phyloP scores from a whole-genome alignment of 106 monocot genomes.

The Iris macrosiphon region DNA sequence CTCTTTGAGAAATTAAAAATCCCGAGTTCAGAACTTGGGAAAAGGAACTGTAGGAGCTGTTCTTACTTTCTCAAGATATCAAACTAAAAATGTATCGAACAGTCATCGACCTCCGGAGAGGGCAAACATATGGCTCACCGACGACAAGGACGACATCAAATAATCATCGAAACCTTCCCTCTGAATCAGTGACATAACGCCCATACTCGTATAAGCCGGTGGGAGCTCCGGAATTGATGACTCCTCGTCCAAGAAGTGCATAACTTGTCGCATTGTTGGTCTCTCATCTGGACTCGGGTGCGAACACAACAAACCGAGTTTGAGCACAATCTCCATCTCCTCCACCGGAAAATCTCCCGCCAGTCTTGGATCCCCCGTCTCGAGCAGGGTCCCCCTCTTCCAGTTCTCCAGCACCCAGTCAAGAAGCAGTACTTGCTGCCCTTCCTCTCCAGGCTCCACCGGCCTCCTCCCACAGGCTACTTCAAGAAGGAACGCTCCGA shows the following conservation, averaged over 20 bases:
- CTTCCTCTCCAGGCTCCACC: not conserved
- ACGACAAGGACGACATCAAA: too few species aligned
- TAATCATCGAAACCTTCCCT: too few species aligned
- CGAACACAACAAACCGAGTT: slow-evolving; percentile 35
- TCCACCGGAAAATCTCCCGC: slow-evolving; percentile 3
- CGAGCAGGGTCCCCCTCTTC: not conserved
- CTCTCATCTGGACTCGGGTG: slow-evolving; percentile 14
- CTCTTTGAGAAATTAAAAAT: too few species aligned
- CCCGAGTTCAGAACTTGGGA: too few species aligned
- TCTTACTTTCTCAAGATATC: too few species aligned
- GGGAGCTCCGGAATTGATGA: slow-evolving; percentile 16
- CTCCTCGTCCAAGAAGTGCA: slow-evolving; percentile 25
- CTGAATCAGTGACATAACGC: too few species aligned
- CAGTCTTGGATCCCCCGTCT: slow-evolving; percentile 18
- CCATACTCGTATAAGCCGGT: too few species aligned
- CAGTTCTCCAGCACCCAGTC: slow-evolving; percentile 20
- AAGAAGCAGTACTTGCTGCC: slow-evolving; percentile 1
- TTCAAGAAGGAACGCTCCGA: too few species aligned
- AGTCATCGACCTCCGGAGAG: too few species aligned
- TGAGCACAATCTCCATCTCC: slow-evolving; percentile 28
- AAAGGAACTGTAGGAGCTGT: too few species aligned
- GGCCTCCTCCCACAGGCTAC: slow-evolving; percentile 19
- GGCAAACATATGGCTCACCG: too few species aligned
- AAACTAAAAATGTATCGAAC: too few species aligned
- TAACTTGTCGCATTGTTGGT: slow-evolving; percentile 32